These are phyloP conservation scores for Candida koratica DNA, from an alignment of 805 yeast genomes.

Conservation along the genomic window DNA sequence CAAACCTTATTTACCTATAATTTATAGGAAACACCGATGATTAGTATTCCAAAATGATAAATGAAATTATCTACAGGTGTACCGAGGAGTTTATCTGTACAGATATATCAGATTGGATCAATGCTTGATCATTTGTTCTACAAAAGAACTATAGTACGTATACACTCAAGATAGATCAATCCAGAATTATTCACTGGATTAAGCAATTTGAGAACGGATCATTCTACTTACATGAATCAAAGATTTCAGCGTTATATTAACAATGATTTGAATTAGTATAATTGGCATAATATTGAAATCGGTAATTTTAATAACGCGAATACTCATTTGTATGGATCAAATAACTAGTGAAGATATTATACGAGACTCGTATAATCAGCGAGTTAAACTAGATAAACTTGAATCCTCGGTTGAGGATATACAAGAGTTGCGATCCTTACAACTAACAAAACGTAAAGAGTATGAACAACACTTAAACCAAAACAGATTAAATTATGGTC, in stretches of 20 bases:
- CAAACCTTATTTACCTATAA: neutral
- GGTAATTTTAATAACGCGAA: neutral
- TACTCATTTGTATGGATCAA: constrained; percentile 19
- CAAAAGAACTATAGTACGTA: constrained; percentile 3
- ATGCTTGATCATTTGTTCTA: neutral
- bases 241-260: constrained; percentile 1
- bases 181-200: too few relatives aligned
- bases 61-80: constrained; percentile 3
- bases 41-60: neutral
- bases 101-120: constrained; percentile 1
- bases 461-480: constrained; percentile 84
- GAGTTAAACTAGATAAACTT: constrained; percentile 25
- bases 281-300: constrained; percentile 5
- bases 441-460: constrained; percentile 72
- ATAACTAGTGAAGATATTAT: constrained; percentile 38
- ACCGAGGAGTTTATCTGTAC: constrained; percentile 2
- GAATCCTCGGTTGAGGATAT: constrained; percentile 51
- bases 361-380: constrained; percentile 30
- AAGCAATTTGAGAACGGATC: neutral
- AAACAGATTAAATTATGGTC: constrained; percentile 75
- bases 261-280: constrained; percentile 4
- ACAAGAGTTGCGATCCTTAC: constrained; percentile 76
- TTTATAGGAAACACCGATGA: too few relatives aligned
- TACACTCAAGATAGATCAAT: neutral
- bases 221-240: neutral